Percentiles rank a stretch among this genome's conserved stretches.
phyloP scores from a whole-genome alignment of 495 filamentous ascomycete species.

The Xanthoparmelia taractica region DNA sequence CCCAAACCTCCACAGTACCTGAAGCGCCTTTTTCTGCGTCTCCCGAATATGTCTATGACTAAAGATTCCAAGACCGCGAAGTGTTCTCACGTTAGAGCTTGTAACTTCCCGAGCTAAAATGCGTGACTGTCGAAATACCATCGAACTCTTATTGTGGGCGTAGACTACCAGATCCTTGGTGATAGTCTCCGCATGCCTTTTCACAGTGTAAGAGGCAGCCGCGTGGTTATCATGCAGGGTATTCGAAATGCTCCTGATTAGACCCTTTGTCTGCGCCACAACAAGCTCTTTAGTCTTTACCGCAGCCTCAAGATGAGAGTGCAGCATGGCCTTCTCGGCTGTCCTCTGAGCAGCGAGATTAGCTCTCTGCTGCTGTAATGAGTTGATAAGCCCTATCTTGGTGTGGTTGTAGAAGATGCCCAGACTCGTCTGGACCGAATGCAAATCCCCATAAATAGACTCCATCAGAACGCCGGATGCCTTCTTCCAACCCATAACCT shows the following conservation, averaged over 20 bases:
- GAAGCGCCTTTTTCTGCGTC: slow-evolving; percentile 23
- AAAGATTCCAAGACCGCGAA: slow-evolving; percentile 4
- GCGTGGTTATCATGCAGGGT: slow-evolving; percentile 6
- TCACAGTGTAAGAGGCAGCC: slow-evolving; percentile 9
- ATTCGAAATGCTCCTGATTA: slow-evolving; percentile 9
- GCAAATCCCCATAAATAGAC: slow-evolving; percentile 38
- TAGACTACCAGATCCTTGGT: slow-evolving; percentile 11
- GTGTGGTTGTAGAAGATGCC: slow-evolving; percentile 39
- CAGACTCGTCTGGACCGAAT: slow-evolving; percentile 38
- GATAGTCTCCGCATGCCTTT: slow-evolving; percentile 1
- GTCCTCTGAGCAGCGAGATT: slow-evolving; percentile 16
- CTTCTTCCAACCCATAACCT: slow-evolving; percentile 49
- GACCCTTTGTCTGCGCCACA: slow-evolving; percentile 13
- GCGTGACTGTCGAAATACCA: slow-evolving; percentile 11
- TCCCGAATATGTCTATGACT: slow-evolving; percentile 13
- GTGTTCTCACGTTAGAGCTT: slow-evolving; percentile 9
- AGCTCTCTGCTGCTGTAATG: slow-evolving; percentile 43
- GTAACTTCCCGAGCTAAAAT: slow-evolving; percentile 10
- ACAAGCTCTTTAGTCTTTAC: slow-evolving; percentile 15
- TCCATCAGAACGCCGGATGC: slow-evolving; percentile 39
- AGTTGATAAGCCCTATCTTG: slow-evolving; percentile 43
- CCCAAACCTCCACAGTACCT: slow-evolving; percentile 23
- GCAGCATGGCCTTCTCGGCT: slow-evolving; percentile 6
- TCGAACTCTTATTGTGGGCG: slow-evolving; percentile 7
- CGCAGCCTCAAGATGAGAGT: slow-evolving; percentile 11